Percentiles rank a stretch among this genome's conserved stretches.
phyloP scores from a whole-genome alignment of 805 yeast species.

The Naumovozyma baii region DNA sequence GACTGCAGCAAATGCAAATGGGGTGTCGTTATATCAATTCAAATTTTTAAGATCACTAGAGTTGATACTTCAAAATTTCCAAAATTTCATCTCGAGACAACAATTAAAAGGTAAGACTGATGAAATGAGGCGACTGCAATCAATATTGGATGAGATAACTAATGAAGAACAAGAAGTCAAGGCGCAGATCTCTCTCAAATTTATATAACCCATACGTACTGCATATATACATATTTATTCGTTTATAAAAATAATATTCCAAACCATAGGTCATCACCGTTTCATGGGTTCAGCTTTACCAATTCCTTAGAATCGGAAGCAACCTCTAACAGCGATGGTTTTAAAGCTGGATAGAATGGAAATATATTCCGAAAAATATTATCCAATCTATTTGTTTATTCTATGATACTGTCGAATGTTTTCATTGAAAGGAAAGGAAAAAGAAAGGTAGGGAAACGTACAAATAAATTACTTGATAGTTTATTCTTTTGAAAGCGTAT shows the following conservation, averaged over 20 bases:
- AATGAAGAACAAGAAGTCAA: constrained; percentile 21
- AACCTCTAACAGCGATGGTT: constrained; percentile 98
- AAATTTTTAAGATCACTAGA: constrained; percentile 24
- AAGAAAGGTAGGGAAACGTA: too few relatives aligned
- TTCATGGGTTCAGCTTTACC: constrained; percentile 74
- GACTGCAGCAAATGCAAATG: constrained; percentile 1
- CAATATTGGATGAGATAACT: constrained; percentile 10
- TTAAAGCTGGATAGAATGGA: constrained; percentile 62
- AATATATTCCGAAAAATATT: background rate
- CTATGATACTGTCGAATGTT: background rate
- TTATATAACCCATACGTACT: constrained; percentile 8
- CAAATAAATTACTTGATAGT: too few relatives aligned
- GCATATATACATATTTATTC: background rate
- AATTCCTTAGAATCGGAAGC: constrained; percentile 38
- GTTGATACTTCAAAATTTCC: constrained; percentile 11
- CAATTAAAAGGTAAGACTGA: constrained; percentile 1
- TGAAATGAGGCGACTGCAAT: constrained; percentile 10
- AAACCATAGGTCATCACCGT: constrained; percentile 91
- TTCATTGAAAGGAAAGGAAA: background rate
- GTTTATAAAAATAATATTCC: constrained; percentile 42
- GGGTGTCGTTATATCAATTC: constrained; percentile 15
- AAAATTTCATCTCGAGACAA: background rate
- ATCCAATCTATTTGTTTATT: background rate
- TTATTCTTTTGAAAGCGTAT: background rate
- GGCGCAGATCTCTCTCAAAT: constrained; percentile 21